A percentile compares a stretch with the other conserved stretches of the same genome.
Evolutionary conservation across 202 grass and related monocot genomes (phyloP).

Genomic region (Hordeum pubiflorum): DNA sequence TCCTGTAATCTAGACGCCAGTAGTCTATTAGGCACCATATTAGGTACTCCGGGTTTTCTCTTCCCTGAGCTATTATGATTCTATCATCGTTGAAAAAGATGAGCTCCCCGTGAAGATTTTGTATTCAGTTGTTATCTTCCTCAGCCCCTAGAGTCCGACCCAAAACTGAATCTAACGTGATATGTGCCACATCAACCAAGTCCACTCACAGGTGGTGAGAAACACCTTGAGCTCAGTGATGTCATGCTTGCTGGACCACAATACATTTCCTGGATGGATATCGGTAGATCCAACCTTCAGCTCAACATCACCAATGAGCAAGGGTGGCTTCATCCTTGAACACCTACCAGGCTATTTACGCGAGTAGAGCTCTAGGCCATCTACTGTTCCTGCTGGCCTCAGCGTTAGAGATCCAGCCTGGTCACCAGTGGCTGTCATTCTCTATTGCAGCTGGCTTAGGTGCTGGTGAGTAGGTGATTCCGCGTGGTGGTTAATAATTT

Average conservation of each 20-base stretch:
- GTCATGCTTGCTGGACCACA: neutral
- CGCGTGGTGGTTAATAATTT: neutral
- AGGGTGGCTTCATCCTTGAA: neutral
- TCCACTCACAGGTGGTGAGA: neutral
- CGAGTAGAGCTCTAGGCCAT: neutral
- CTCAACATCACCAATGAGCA: neutral
- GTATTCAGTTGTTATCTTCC: neutral
- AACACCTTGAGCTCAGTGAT: neutral
- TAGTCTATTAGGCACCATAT: neutral
- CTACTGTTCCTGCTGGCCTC: neutral
- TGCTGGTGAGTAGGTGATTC: neutral
- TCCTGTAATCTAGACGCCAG: neutral
- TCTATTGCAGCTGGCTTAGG: neutral
- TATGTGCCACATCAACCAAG: neutral
- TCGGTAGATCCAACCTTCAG: neutral
- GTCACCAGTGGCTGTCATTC: neutral
- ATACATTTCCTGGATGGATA: neutral
- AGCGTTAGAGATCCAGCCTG: neutral
- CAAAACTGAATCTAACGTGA: neutral
- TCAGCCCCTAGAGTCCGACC: neutral
- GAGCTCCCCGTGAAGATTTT: neutral
- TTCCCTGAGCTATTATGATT: neutral
- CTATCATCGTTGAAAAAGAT: neutral
- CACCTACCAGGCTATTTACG: neutral
- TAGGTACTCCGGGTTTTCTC: neutral